Conservation (phyloP, 441 rosid genomes). For the Erodium texanum region DNA sequence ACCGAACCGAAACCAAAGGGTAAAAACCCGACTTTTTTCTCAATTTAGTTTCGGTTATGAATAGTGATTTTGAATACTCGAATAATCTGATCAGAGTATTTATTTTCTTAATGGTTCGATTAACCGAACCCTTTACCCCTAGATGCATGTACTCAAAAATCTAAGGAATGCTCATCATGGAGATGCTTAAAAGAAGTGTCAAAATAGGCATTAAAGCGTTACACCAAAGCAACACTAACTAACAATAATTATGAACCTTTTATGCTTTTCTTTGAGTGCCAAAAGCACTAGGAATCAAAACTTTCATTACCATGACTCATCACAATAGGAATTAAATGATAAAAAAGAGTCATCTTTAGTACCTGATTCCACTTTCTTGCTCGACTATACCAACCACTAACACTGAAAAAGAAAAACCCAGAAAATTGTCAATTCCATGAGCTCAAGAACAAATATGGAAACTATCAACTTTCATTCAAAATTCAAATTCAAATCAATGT, state of each 20-base stretch:
- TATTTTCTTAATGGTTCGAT: too few relatives aligned
- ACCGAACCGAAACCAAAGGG: too few relatives aligned
- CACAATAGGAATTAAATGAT: too few relatives aligned
- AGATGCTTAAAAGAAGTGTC: not conserved
- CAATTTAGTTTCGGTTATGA: too few relatives aligned
- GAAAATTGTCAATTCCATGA: not conserved
- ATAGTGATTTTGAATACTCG: too few relatives aligned
- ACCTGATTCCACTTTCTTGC: conserved; percentile 80
- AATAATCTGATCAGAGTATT: too few relatives aligned
- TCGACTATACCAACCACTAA: conserved; percentile 64
- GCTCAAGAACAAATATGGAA: not conserved
- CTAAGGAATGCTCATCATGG: not conserved
- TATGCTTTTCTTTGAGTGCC: not conserved
- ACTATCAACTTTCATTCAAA: not conserved
- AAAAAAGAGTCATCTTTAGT: not conserved
- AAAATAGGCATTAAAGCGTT: not conserved
- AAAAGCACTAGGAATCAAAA: not conserved
- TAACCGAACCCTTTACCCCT: too few relatives aligned
- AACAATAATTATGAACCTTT: not conserved
- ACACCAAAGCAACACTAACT: not conserved
- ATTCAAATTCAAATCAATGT: not conserved
- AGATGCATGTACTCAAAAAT: too few relatives aligned
- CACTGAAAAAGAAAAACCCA: conserved; percentile 28
- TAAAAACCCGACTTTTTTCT: too few relatives aligned
- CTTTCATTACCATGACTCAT: not conserved